Conservation (phyloP, 1,139 yeast genomes). For the Blastobotrys petasosporus region DNA sequence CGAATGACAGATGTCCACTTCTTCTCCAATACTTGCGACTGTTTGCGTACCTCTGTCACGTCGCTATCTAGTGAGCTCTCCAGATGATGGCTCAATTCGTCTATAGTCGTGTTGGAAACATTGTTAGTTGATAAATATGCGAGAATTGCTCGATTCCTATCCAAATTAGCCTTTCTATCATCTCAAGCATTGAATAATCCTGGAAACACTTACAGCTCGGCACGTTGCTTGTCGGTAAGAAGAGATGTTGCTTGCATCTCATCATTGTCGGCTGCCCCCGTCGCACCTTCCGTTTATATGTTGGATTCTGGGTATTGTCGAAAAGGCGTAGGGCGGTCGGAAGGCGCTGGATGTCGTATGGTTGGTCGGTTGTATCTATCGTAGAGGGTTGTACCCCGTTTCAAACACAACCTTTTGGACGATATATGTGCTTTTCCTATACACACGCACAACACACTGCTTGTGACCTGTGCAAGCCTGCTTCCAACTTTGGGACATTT, state of each 20-base stretch:
- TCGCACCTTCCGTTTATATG: not conserved
- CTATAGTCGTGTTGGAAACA: conserved; percentile 13
- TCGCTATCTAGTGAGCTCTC: not conserved
- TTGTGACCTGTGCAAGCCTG: too few relatives aligned
- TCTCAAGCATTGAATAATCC: too few relatives aligned
- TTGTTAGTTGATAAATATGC: conserved; percentile 26
- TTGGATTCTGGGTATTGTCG: not conserved
- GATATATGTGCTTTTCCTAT: too few relatives aligned
- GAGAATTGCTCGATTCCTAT: conserved; percentile 28
- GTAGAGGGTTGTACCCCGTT: too few relatives aligned
- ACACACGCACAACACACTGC: too few relatives aligned
- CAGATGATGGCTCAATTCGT: not conserved
- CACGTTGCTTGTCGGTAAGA: conserved; percentile 19
- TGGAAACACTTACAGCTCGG: conserved; percentile 14
- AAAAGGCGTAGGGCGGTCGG: too few relatives aligned
- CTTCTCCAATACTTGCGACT: conserved; percentile 50
- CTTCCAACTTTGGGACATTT: too few relatives aligned
- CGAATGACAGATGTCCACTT: conserved; percentile 88
- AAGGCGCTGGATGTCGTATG: too few relatives aligned
- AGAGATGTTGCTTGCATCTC: conserved; percentile 11
- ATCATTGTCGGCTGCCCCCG: conserved; percentile 1
- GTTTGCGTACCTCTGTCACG: conserved; percentile 12
- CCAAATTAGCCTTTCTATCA: not conserved
- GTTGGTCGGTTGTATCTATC: too few relatives aligned
- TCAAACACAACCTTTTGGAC: too few relatives aligned